These are phyloP conservation scores for Cnidoscolus chayamansa DNA, from an alignment of 441 rosid species.

Conservation along the genomic window DNA sequence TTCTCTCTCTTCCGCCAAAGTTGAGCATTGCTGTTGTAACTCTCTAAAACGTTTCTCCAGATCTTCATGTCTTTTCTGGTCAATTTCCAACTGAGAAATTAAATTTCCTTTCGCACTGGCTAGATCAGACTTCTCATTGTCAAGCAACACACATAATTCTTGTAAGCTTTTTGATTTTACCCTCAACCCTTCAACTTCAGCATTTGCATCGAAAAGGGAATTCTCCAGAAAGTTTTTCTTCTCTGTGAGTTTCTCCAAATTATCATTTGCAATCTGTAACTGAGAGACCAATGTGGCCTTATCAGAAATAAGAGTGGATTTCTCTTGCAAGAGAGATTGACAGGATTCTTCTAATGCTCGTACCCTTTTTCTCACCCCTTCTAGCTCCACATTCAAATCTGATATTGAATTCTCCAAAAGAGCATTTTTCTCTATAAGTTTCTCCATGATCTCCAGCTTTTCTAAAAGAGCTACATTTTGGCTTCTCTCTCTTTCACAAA, in stretches of 20 bases:
- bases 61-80: slow-evolving; percentile 44
- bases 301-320: slow-evolving; percentile 59
- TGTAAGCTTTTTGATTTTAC: slow-evolving; percentile 54
- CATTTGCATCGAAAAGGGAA: slow-evolving; percentile 62
- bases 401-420: slow-evolving; percentile 81
- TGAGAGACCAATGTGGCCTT: slow-evolving; percentile 53
- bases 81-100: slow-evolving; percentile 49
- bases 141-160: slow-evolving; percentile 52
- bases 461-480: slow-evolving; percentile 62
- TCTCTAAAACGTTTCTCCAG: slow-evolving; percentile 48
- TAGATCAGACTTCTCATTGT: slow-evolving; percentile 58
- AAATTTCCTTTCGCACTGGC: slow-evolving; percentile 45
- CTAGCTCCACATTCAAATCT: slow-evolving; percentile 77
- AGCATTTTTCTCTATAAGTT: slow-evolving; percentile 67
- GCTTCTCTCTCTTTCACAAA: slow-evolving; percentile 42
- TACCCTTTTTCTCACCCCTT: slow-evolving; percentile 61
- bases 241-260: slow-evolving; percentile 60
- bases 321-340: slow-evolving; percentile 52
- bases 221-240: slow-evolving; percentile 62
- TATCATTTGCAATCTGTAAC: slow-evolving; percentile 51
- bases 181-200: slow-evolving; percentile 64
- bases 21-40: slow-evolving; percentile 42
- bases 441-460: slow-evolving; percentile 74
- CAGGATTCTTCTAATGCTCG: slow-evolving; percentile 59
- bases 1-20: slow-evolving; percentile 59